Percentiles rank a stretch among this genome's conserved stretches.
Conservation (phyloP, 257 asterid species). For the Penstemon davidsonii region DNA sequence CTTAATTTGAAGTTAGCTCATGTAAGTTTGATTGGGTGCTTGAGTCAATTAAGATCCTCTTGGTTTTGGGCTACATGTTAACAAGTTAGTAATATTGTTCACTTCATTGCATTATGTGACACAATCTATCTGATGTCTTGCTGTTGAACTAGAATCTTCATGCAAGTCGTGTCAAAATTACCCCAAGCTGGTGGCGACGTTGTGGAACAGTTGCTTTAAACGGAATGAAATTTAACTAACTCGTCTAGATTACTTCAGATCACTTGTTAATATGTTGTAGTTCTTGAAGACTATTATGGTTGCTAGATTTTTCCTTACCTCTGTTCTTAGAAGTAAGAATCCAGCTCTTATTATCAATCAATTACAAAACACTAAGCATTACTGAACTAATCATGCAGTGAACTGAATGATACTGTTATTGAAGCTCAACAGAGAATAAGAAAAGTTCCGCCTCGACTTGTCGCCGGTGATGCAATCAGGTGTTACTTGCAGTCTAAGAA, state of each 20-base stretch:
- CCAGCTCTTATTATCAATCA: not conserved
- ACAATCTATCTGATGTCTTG: too few relatives aligned
- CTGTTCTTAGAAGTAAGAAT: slow-evolving; percentile 9
- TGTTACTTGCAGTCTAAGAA: slow-evolving; percentile 67
- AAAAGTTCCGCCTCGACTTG: slow-evolving; percentile 69
- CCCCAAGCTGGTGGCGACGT: not conserved
- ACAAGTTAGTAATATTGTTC: too few relatives aligned
- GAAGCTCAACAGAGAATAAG: slow-evolving; percentile 88
- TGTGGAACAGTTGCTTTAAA: not conserved
- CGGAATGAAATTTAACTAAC: not conserved
- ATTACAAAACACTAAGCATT: slow-evolving; percentile 15
- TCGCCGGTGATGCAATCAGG: slow-evolving; percentile 50
- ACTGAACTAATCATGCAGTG: slow-evolving; percentile 53
- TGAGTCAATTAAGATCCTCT: too few relatives aligned
- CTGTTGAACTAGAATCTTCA: too few relatives aligned
- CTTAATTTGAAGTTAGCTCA: not conserved
- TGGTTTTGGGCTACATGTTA: too few relatives aligned
- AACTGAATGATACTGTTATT: slow-evolving; percentile 86
- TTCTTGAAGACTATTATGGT: not conserved
- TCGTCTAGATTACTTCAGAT: not conserved
- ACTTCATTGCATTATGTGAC: too few relatives aligned
- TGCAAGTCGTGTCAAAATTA: too few relatives aligned
- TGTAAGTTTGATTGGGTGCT: too few relatives aligned
- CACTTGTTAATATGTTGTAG: not conserved
- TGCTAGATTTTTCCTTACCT: not conserved